These are phyloP conservation scores for Colletotrichum cuscutae DNA, from an alignment of 2,329 filamentous ascomycete genomes.

Conservation along the genomic window DNA sequence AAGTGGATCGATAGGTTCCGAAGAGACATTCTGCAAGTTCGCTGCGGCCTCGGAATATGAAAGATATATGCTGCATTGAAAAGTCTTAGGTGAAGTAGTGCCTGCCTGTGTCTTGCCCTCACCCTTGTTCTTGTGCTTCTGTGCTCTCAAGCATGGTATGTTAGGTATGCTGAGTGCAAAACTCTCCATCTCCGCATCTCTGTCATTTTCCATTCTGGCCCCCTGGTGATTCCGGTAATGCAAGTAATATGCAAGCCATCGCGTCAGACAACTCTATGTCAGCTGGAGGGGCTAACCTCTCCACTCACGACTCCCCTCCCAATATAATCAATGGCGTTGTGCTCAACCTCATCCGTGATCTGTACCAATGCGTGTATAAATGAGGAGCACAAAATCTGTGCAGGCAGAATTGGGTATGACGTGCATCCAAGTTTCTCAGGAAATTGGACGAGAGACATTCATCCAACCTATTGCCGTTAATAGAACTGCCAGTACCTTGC, in stretches of 20 bases:
- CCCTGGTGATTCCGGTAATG: slow-evolving; percentile 8
- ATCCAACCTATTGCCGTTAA: background rate
- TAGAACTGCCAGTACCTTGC: slow-evolving; percentile 21
- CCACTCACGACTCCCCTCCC: background rate
- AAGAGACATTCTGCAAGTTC: background rate
- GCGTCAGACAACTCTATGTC: background rate
- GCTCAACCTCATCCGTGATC: background rate
- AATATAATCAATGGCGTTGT: background rate
- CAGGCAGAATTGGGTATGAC: background rate
- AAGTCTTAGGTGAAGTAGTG: background rate
- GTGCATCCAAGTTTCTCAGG: background rate
- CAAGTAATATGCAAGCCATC: slow-evolving; percentile 20
- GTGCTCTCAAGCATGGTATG: background rate
- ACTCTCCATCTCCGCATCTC: background rate
- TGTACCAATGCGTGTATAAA: background rate
- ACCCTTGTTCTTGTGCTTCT: background rate
- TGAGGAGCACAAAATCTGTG: background rate
- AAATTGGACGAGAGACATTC: background rate
- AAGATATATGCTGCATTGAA: background rate
- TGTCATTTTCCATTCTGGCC: background rate
- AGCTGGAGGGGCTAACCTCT: background rate
- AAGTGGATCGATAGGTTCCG: background rate
- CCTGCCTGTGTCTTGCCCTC: background rate
- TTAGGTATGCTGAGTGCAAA: background rate
- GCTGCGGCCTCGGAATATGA: background rate